Percentiles rank a stretch among this genome's conserved stretches.
phyloP scores from a whole-genome alignment of 2,329 filamentous ascomycete genomes.

The Aspergillus texensis region DNA sequence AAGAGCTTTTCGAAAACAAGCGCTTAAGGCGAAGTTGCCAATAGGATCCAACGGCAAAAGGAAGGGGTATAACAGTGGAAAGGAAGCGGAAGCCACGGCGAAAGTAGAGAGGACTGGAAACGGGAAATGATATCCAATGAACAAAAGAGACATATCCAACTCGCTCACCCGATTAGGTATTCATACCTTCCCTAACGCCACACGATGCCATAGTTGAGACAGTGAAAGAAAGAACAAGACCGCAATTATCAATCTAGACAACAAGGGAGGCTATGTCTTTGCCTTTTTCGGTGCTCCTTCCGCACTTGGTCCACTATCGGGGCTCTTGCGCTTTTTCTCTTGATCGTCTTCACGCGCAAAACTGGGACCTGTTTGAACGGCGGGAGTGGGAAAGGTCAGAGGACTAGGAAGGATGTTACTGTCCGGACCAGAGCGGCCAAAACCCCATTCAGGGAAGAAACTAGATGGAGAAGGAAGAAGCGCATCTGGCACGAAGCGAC shows the following conservation, averaged over 20 bases:
- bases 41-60: constrained; percentile 8
- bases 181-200: constrained; percentile 21
- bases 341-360: constrained; percentile 46
- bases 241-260: constrained; percentile 11
- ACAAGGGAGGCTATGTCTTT: constrained; percentile 34
- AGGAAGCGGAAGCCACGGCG: constrained; percentile 11
- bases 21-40: neutral
- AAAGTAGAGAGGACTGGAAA: constrained; percentile 11
- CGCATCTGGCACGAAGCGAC: constrained; percentile 84
- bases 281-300: constrained; percentile 42
- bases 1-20: constrained; percentile 7
- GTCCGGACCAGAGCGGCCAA: constrained; percentile 63
- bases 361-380: constrained; percentile 43
- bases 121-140: constrained; percentile 9
- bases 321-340: constrained; percentile 49
- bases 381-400: constrained; percentile 86
- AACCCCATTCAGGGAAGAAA: constrained; percentile 92
- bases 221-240: constrained; percentile 10
- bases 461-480: constrained; percentile 87
- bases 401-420: constrained; percentile 90
- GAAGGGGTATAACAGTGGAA: constrained; percentile 20
- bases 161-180: constrained; percentile 12
- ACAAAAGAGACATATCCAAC: constrained; percentile 13
- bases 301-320: constrained; percentile 38
- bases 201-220: constrained; percentile 20